phyloP scores from a whole-genome alignment of 345 rosid genomes.

The Eutrema yunnanense region DNA sequence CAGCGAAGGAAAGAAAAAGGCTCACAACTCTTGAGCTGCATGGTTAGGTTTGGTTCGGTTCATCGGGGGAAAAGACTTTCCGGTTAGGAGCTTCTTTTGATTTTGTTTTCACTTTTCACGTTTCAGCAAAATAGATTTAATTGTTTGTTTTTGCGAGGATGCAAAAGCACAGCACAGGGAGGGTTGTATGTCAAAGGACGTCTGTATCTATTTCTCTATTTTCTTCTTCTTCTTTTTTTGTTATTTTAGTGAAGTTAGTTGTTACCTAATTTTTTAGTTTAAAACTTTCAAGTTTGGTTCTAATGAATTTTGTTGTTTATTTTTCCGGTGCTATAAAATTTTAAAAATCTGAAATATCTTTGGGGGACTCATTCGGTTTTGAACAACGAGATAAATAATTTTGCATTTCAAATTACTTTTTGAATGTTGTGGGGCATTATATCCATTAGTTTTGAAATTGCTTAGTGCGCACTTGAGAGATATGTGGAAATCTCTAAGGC shows the following conservation, averaged over 20 bases:
- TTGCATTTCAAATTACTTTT: too few species aligned
- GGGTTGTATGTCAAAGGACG: conserved; percentile 12
- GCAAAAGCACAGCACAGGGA: conserved; percentile 20
- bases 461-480: too few species aligned
- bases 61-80: conserved; percentile 2
- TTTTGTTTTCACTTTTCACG: not conserved
- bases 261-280: not conserved
- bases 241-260: not conserved
- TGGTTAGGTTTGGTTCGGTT: conserved; percentile 5
- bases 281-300: not conserved
- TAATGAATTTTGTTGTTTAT: not conserved
- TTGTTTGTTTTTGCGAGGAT: conserved; percentile 25
- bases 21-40: conserved; percentile 26
- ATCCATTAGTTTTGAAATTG: too few species aligned
- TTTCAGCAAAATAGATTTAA: conserved; percentile 17
- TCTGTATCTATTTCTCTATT: conserved; percentile 17
- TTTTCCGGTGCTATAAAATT: not conserved
- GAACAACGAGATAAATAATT: too few species aligned
- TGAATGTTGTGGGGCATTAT: too few species aligned
- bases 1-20: conserved; percentile 12
- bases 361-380: not conserved
- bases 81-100: conserved; percentile 8
- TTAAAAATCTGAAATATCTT: not conserved
- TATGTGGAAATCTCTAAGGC: too few species aligned
- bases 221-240: not conserved